Base-by-base conservation (phyloP, 306 rosid species). In the Prosopis cineraria region DNA sequence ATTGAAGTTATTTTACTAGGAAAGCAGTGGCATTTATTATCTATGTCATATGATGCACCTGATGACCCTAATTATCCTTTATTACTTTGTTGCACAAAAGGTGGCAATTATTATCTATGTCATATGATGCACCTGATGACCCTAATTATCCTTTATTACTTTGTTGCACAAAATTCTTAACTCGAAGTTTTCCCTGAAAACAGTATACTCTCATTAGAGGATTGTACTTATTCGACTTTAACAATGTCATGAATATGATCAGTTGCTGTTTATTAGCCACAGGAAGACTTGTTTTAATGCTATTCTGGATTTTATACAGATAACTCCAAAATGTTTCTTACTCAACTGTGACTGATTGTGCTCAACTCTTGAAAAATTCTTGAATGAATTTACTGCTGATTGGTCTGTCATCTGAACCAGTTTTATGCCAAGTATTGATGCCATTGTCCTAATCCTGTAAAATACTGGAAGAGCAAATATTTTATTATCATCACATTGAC, bases 401-500 rank as follows among this genome's bases (percentile, higher is more conserved):
- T 81, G 72, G 68, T 74, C 12, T 58, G 40, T 79, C 29, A 65
- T 81, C 34, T 50, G 33, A 65, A 55, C 56, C 22, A 64, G 43
- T 70, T 66, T 36, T 69, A 24, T 73, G 74, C 20, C 33, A 20
- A 12, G 5, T 60, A 65, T 22, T 47, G 40, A 45, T 59, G 39
- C 22, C 48, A 47, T 60, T 40, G 69, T 81, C 53, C 31, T 25
- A 45, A 72, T 48, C 30, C 12, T 44, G 50, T 73, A 27, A 43
- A 79, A 48, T 36, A 70, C 44, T 81, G 77, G 40, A 27, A 74
- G 53, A 36, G 56, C 47, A 41, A 64, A 48, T 68, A 64, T 33
- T 77, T 69, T 56, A 41, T 73, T 25, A 31, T 43, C 53, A 65
- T 81, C n/a, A 14, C 59, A 37, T 68, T 80, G 55, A 82, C 79